Conservation (phyloP, 169 alveolate genomes). For the Blepharisma undulans region DNA sequence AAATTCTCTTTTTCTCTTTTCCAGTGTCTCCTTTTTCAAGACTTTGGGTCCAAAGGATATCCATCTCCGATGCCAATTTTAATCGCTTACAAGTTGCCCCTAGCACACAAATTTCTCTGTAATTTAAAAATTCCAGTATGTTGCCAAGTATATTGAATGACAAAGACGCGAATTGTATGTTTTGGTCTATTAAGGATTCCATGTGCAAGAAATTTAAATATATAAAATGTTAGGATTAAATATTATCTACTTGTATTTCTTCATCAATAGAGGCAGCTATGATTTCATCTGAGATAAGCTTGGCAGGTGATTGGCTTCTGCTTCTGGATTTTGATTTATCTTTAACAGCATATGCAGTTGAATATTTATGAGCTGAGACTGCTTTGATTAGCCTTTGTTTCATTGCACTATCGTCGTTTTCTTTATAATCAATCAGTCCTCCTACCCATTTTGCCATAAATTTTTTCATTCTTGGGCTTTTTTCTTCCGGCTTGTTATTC, state of each 20-base stretch:
- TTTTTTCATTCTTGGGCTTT: constrained; percentile 21
- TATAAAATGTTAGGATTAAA: not conserved
- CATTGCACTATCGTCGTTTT: not conserved
- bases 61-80: not conserved
- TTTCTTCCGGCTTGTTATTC: not conserved
- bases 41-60: not conserved
- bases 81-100: not conserved
- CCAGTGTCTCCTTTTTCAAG: not conserved
- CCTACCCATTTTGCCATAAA: constrained; percentile 35
- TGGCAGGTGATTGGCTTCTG: not conserved
- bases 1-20: not conserved
- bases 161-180: not conserved
- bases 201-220: not conserved
- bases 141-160: not conserved
- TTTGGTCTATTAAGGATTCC: not conserved
- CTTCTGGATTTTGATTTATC: not conserved
- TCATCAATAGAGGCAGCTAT: not conserved
- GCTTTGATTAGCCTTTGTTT: not conserved
- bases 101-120: not conserved
- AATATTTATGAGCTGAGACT: not conserved
- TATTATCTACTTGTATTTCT: not conserved
- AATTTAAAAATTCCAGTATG: not conserved
- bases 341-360: not conserved
- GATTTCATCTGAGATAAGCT: not conserved
- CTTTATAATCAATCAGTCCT: not conserved